These are phyloP conservation scores for Pythium chondricola DNA, from an alignment of 352 stramenopile genomes.

Conservation along the genomic window DNA sequence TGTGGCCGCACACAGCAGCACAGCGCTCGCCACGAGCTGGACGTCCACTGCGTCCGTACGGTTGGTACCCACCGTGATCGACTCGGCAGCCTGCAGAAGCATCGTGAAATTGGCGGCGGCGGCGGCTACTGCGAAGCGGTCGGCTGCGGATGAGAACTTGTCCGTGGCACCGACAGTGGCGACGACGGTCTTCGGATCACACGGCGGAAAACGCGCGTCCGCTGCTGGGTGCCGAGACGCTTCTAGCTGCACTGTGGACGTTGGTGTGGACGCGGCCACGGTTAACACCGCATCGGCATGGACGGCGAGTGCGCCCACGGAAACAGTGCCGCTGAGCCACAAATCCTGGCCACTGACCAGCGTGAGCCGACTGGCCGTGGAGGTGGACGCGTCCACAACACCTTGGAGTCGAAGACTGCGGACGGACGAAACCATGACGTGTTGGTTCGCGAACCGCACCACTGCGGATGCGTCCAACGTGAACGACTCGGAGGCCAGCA, in stretches of 20 bases:
- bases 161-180: neutral
- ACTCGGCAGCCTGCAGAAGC: slow-evolving; percentile 36
- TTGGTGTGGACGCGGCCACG: too few relatives aligned
- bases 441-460: slow-evolving; percentile 36
- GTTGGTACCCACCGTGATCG: slow-evolving; percentile 41
- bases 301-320: slow-evolving; percentile 45
- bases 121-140: slow-evolving; percentile 2
- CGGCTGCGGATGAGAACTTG: neutral
- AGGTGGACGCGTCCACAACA: neutral
- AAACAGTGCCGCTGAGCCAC: slow-evolving; percentile 38
- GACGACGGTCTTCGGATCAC: slow-evolving; percentile 14
- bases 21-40: slow-evolving; percentile 39
- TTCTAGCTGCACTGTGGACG: slow-evolving; percentile 7
- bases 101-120: slow-evolving; percentile 54
- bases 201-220: slow-evolving; percentile 40
- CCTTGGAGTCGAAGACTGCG: slow-evolving; percentile 46
- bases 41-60: slow-evolving; percentile 13
- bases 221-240: slow-evolving; percentile 11
- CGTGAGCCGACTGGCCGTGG: slow-evolving; percentile 16
- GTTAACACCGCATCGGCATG: too few relatives aligned
- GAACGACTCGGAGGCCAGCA: slow-evolving; percentile 28
- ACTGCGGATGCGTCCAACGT: slow-evolving; percentile 38
- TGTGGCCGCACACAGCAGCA: slow-evolving; percentile 52
- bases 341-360: slow-evolving; percentile 51
- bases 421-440: slow-evolving; percentile 32